Evolutionary conservation across 768 basidiomycete genomes (phyloP).

Genomic region (Russula vinacea): DNA sequence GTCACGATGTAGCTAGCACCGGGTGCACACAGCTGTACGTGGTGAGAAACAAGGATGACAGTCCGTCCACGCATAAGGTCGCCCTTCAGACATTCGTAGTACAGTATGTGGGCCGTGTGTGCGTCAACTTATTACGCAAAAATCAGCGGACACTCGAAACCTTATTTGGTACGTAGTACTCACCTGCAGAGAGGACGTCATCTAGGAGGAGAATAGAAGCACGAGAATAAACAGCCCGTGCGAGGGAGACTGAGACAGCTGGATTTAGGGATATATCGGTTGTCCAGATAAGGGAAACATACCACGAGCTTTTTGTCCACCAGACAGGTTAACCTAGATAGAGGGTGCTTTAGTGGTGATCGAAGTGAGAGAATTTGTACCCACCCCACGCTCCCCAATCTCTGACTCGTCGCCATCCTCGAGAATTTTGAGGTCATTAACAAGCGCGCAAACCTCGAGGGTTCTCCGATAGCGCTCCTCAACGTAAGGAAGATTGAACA

Average conservation of each 20-base stretch:
- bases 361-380: neutral
- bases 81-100: conserved; percentile 74
- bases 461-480: conserved; percentile 73
- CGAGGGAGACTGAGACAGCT: conserved; percentile 53
- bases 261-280: conserved; percentile 4
- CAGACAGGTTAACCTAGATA: conserved; percentile 46
- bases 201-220: conserved; percentile 81
- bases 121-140: conserved; percentile 60
- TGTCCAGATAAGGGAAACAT: conserved; percentile 11
- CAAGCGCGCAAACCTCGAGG: conserved; percentile 70
- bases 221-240: conserved; percentile 86
- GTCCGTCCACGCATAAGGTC: conserved; percentile 77
- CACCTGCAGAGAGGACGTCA: conserved; percentile 62
- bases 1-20: conserved; percentile 81
- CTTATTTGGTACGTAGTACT: conserved; percentile 12
- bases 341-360: neutral
- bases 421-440: conserved; percentile 72
- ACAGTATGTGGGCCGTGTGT: conserved; percentile 79
- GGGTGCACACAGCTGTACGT: conserved; percentile 82
- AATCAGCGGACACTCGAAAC: conserved; percentile 1
- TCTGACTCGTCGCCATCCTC: conserved; percentile 88
- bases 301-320: conserved; percentile 58
- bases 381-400: conserved; percentile 82
- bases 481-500: conserved; percentile 75
- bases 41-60: conserved; percentile 88